Conservation (phyloP, 345 rosid species). For the Trapa bicornis region DNA sequence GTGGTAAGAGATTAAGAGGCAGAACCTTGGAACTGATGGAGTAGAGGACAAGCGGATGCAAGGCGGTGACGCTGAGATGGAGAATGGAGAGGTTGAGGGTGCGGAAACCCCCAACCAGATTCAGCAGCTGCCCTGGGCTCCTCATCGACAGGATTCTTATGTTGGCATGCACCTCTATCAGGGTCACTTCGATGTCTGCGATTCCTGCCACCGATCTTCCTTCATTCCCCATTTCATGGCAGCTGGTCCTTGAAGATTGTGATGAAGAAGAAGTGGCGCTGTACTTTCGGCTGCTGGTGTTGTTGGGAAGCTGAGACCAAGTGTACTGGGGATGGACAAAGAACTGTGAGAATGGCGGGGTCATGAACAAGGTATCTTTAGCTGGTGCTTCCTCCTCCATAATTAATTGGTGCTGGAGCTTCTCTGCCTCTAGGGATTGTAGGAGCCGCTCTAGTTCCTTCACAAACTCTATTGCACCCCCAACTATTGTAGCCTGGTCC, state of each 20-base stretch:
- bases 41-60: constrained; percentile 46
- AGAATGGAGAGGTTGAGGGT: constrained; percentile 54
- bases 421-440: constrained; percentile 58
- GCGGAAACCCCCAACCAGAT: constrained; percentile 44
- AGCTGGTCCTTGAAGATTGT: neutral
- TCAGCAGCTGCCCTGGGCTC: constrained; percentile 40
- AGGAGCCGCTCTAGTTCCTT: constrained; percentile 73
- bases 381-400: neutral
- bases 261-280: constrained; percentile 7
- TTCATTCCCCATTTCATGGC: neutral
- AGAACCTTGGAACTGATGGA: constrained; percentile 76
- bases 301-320: constrained; percentile 38
- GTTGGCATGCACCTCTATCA: constrained; percentile 80
- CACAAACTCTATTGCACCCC: constrained; percentile 80
- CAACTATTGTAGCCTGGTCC: constrained; percentile 89
- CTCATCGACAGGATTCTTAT: constrained; percentile 52
- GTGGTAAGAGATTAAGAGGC: neutral
- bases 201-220: constrained; percentile 8
- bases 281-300: constrained; percentile 26
- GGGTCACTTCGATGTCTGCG: constrained; percentile 75
- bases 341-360: constrained; percentile 37
- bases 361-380: neutral
- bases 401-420: constrained; percentile 13
- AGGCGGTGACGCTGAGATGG: constrained; percentile 59
- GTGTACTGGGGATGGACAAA: constrained; percentile 44